Evolutionary conservation across 495 filamentous ascomycete genomes (phyloP).

Genomic region (Penicillium ucsense): DNA sequence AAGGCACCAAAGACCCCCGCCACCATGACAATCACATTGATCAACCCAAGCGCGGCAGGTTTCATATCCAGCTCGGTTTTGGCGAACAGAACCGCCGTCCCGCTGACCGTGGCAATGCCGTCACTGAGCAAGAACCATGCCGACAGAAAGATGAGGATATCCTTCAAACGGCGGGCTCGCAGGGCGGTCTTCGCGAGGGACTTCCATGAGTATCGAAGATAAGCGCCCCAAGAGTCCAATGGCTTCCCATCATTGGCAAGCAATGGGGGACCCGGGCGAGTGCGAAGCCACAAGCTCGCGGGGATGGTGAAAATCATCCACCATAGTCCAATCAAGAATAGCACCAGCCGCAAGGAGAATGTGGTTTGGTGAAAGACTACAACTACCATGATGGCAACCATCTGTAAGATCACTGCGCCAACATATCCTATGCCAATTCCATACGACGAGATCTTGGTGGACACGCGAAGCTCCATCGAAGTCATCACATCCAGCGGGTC

Average conservation of each 20-base stretch:
- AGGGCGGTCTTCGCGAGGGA: conserved; percentile 71
- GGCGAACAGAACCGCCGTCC: conserved; percentile 89
- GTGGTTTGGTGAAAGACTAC: conserved; percentile 60
- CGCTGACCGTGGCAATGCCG: conserved; percentile 87
- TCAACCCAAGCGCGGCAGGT: conserved; percentile 77
- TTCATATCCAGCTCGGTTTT: conserved; percentile 91
- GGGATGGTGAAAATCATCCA: conserved; percentile 91
- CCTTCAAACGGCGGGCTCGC: conserved; percentile 70
- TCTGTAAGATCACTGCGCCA: conserved; percentile 71
- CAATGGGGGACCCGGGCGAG: conserved; percentile 80
- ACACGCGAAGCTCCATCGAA: conserved; percentile 62
- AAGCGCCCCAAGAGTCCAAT: conserved; percentile 42
- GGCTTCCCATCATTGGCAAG: conserved; percentile 26
- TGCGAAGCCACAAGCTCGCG: conserved; percentile 79
- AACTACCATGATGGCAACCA: conserved; percentile 63
- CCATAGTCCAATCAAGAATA: conserved; percentile 87
- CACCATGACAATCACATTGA: conserved; percentile 81
- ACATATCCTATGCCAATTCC: conserved; percentile 89
- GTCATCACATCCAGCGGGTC: conserved; percentile 10
- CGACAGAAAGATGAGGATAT: conserved; percentile 77
- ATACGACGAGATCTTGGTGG: conserved; percentile 76
- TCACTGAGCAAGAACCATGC: conserved; percentile 95
- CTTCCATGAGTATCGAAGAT: conserved; percentile 74
- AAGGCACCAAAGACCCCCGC: conserved; percentile 82
- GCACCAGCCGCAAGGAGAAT: conserved; percentile 68